Percentiles rank a stretch among this genome's conserved stretches.
phyloP scores from a whole-genome alignment of 495 filamentous ascomycete genomes.

The Penicillium silybi region DNA sequence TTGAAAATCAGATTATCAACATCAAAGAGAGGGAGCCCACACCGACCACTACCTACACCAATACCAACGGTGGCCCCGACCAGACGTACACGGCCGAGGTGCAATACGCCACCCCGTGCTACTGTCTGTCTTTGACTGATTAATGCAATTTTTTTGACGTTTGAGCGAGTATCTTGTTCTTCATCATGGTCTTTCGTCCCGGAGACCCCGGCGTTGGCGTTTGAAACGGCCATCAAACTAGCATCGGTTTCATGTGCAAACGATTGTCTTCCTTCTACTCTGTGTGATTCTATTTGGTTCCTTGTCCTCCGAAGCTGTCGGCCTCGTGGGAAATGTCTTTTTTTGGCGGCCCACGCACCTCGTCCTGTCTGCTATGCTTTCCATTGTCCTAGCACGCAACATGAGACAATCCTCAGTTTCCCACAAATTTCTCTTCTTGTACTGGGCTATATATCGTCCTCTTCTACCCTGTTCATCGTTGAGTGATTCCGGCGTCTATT shows the following conservation, averaged over 20 bases:
- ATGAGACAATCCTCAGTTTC: conserved; percentile 12
- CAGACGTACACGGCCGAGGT: conserved; percentile 41
- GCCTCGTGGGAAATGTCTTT: conserved; percentile 3
- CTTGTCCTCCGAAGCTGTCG: conserved; percentile 1
- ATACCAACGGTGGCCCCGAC: conserved; percentile 18
- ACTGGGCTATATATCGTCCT: conserved; percentile 16
- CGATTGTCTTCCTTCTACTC: conserved; percentile 20
- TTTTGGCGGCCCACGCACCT: neutral
- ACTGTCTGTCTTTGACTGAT: conserved; percentile 40
- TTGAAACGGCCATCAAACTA: conserved; percentile 12
- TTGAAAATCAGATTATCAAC: conserved; percentile 48
- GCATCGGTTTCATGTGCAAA: conserved; percentile 26
- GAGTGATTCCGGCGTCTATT: conserved; percentile 16
- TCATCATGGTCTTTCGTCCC: conserved; percentile 17
- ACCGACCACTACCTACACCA: conserved; percentile 33
- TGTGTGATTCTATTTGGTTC: conserved; percentile 21
- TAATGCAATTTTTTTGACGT: conserved; percentile 20
- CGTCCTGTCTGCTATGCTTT: neutral
- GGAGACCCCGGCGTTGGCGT: conserved; percentile 25
- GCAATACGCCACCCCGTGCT: conserved; percentile 39
- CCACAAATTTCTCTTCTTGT: conserved; percentile 3
- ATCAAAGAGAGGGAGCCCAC: conserved; percentile 58
- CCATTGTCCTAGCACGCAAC: conserved; percentile 1
- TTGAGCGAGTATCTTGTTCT: conserved; percentile 21
- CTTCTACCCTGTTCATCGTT: conserved; percentile 1